Conservation (phyloP, 176 grass and related monocot species). For the Otatea glauca region DNA sequence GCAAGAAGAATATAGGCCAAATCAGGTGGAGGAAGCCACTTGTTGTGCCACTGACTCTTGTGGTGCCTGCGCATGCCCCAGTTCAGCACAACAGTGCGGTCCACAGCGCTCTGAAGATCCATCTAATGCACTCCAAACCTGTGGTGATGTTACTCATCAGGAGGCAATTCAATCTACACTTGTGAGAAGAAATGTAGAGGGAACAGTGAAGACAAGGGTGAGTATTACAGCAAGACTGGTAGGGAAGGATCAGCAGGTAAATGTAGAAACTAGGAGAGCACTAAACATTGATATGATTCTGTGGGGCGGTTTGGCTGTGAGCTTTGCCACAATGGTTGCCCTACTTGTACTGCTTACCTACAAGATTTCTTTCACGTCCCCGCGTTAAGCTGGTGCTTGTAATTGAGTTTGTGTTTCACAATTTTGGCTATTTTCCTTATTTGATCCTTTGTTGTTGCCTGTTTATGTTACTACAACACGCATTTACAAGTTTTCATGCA, state of each 20-base stretch:
- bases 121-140: background rate
- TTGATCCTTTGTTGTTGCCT: background rate
- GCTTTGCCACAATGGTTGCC: slow-evolving; percentile 51
- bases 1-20: slow-evolving; percentile 4
- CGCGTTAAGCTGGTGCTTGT: slow-evolving; percentile 8
- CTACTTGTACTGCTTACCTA: slow-evolving; percentile 49
- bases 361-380: slow-evolving; percentile 41
- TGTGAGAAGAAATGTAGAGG: slow-evolving; percentile 59
- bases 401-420: slow-evolving; percentile 13
- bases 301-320: slow-evolving; percentile 55
- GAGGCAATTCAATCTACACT: slow-evolving; percentile 47
- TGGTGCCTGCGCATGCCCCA: slow-evolving; percentile 56
- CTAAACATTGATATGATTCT: slow-evolving; percentile 58
- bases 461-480: background rate
- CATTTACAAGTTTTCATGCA: background rate
- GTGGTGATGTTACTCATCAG: background rate
- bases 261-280: slow-evolving; percentile 31
- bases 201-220: slow-evolving; percentile 28
- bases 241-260: slow-evolving; percentile 22
- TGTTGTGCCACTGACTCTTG: slow-evolving; percentile 39
- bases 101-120: slow-evolving; percentile 5
- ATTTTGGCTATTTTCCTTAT: slow-evolving; percentile 8
- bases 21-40: slow-evolving; percentile 41
- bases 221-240: background rate
- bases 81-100: slow-evolving; percentile 24